Percentiles rank a stretch among this genome's conserved stretches.
Evolutionary conservation across 139 green algal species (phyloP).

Genomic region (Chlamydomonas asymmetrica): DNA sequence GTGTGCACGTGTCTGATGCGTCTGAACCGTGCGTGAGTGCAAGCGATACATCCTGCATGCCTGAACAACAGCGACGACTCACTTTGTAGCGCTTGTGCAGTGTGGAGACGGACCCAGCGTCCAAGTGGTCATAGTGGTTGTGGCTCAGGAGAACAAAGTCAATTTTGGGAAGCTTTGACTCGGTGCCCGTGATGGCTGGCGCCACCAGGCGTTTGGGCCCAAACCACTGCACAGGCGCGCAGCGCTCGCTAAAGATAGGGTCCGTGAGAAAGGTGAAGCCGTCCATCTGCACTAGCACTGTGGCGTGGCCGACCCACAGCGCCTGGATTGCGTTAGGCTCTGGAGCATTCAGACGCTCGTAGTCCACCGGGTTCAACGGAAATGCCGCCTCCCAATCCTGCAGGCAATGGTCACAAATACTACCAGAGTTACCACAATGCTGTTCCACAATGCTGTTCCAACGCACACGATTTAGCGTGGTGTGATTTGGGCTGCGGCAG

Average conservation of each 20-base stretch:
- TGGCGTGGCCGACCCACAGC: conserved; percentile 73
- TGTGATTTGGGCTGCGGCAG: too few relatives aligned
- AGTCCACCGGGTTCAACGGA: conserved; percentile 17
- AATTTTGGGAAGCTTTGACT: conserved; percentile 31
- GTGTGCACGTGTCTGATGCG: too few relatives aligned
- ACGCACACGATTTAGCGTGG: too few relatives aligned
- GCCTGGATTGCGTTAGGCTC: conserved; percentile 42
- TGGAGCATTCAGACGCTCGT: background rate
- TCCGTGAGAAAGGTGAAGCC: conserved; percentile 77
- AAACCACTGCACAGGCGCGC: conserved; percentile 46
- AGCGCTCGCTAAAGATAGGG: conserved; percentile 66
- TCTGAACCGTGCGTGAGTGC: background rate
- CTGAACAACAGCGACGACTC: too few relatives aligned
- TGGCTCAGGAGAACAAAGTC: conserved; percentile 79
- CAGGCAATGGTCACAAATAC: too few relatives aligned
- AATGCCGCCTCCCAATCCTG: too few relatives aligned
- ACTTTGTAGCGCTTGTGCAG: conserved; percentile 59
- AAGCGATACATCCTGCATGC: background rate
- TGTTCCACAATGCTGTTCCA: too few relatives aligned
- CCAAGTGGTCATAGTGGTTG: conserved; percentile 84
- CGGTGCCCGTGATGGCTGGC: background rate
- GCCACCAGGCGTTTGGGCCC: conserved; percentile 56
- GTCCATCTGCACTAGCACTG: conserved; percentile 66
- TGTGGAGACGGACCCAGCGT: conserved; percentile 41
- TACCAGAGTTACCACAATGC: too few relatives aligned